Conservation (phyloP, 83 land plant species). For the Picea mariana region DNA sequence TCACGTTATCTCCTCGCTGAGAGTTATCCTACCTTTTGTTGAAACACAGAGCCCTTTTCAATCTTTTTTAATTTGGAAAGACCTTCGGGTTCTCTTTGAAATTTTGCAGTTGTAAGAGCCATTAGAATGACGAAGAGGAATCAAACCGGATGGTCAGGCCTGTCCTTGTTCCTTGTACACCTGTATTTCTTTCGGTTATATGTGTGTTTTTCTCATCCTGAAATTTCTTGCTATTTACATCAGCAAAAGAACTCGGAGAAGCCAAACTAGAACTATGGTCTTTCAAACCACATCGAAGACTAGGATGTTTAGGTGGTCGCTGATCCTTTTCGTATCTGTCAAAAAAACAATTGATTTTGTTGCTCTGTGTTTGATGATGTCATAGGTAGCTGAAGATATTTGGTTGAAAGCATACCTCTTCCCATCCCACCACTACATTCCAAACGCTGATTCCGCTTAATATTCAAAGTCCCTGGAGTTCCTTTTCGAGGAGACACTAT, state of each 20-base stretch:
- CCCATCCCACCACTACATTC: slow-evolving; percentile 52
- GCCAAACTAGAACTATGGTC: too few species aligned
- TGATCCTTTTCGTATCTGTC: slow-evolving; percentile 25
- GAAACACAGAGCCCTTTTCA: slow-evolving; percentile 16
- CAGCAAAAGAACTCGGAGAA: too few species aligned
- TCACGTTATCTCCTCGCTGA: too few species aligned
- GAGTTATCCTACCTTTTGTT: background rate
- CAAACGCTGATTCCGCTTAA: slow-evolving; percentile 29
- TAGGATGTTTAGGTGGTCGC: too few species aligned
- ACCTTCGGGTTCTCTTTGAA: too few species aligned
- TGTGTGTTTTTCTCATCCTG: slow-evolving; percentile 16
- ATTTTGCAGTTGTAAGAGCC: too few species aligned
- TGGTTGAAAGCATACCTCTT: slow-evolving; percentile 49
- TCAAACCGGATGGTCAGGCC: too few species aligned
- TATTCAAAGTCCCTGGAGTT: slow-evolving; percentile 18
- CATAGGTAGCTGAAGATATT: slow-evolving; percentile 22
- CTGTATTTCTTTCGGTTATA: background rate
- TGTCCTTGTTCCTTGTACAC: background rate
- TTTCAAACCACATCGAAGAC: too few species aligned
- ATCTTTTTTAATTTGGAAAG: background rate
- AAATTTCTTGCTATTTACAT: slow-evolving; percentile 13
- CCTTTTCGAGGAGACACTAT: slow-evolving; percentile 26
- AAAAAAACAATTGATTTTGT: slow-evolving; percentile 18
- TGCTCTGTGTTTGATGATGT: slow-evolving; percentile 34
- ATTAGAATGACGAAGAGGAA: too few species aligned